Base-by-base conservation (phyloP, 371 early-diverging fungal species). In the Circinella umbellata region DNA sequence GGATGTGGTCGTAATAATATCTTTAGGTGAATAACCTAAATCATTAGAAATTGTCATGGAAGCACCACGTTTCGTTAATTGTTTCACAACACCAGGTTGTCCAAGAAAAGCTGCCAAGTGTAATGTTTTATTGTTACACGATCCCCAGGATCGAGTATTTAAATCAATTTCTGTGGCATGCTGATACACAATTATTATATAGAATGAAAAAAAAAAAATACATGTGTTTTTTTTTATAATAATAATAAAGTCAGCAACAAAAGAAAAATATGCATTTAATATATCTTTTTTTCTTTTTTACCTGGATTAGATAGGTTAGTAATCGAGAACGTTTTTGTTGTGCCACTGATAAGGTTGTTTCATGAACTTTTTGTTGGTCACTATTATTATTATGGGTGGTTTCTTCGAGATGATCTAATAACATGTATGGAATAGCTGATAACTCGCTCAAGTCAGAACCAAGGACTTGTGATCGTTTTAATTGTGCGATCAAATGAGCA, bases 261-360 rank as follows among this genome's bases (percentile, higher is more conserved):
- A 47, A 11, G 47, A 11, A n/a, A 27, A 3, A n/a, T 27, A 57
- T 57, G 57, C 34, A 57, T 34, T 11, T 63, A 42, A 51, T 71
- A 61, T 70, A 51, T 65, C 42, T n/a, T 1, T 14, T 1, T 5
- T 1, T 14, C 14, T 13, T 1, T 51, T n/a, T 64, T 69, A 77
- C 74, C 69, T 76, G 57, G 38, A 80, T 74, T 38, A 76, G 67
- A 74, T 66, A 77, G 27, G 64, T n/a, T 36, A 75, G 72, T 66
- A 80, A 72, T 18, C 70, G 65, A 13, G 72, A 20, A 14, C 81
- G 61, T 51, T 65, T 61, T 15, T 70, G 61, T 46, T 70, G 70
- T 8, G 70, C 60, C 39, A 63, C 51, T 10, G 68, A 67, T 13
- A 39, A 39, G n/a, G 64, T 14, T 11, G 46, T 36, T 53, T 48